A percentile compares a stretch with the other conserved stretches of the same genome.
Conservation (phyloP, 169 alveolate species). For the Cyclospora cayetanensis region DNA sequence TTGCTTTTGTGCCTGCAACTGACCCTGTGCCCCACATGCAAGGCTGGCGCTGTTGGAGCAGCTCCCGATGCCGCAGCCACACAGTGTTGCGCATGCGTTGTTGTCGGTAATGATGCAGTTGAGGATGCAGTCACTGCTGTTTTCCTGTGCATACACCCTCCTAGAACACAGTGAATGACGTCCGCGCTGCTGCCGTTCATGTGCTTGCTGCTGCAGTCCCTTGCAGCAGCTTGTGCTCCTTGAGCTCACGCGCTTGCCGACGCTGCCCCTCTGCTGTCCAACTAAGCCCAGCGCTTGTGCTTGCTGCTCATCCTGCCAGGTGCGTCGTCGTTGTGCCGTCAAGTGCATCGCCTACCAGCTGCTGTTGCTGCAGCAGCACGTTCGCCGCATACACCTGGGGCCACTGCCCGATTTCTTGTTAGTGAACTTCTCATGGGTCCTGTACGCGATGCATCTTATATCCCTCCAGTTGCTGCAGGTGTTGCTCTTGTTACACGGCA, state of each 20-base stretch:
- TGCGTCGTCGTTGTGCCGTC: too few relatives aligned
- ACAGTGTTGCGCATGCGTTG: too few relatives aligned
- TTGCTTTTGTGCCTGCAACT: too few relatives aligned
- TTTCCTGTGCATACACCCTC: not conserved
- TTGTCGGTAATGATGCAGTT: too few relatives aligned
- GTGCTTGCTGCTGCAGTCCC: not conserved
- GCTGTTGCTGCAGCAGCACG: too few relatives aligned
- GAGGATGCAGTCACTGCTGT: not conserved
- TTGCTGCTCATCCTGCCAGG: not conserved
- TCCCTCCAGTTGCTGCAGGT: not conserved
- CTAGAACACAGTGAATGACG: too few relatives aligned
- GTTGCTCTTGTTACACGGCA: not conserved
- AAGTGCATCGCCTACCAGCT: too few relatives aligned
- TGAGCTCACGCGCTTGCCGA: too few relatives aligned
- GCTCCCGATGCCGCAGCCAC: not conserved
- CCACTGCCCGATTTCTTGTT: not conserved
- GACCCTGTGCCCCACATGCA: too few relatives aligned
- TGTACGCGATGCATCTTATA: not conserved
- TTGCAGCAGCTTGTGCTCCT: constrained; percentile 24
- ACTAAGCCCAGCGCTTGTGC: too few relatives aligned
- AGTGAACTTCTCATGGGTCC: not conserved
- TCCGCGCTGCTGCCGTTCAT: not conserved
- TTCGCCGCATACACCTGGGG: not conserved
- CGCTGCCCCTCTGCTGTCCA: too few relatives aligned
- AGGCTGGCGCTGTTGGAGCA: not conserved